Base-by-base conservation (phyloP, 805 yeast genomes). In the Metschnikowia proteae region DNA sequence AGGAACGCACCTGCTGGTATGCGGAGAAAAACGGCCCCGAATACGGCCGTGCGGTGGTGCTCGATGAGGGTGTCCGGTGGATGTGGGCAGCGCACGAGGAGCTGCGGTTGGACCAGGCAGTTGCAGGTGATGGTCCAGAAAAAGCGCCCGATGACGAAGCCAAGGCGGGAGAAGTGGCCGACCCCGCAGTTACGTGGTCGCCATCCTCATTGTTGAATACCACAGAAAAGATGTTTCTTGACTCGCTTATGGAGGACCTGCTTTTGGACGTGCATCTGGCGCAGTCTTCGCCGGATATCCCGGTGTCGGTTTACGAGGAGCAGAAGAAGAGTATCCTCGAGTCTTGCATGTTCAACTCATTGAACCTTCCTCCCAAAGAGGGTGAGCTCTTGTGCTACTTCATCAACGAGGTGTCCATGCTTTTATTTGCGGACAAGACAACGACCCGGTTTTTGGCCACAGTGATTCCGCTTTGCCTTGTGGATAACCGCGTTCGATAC, bases 361-460 rank as follows among this genome's bases (percentile, higher is more conserved):
- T 42, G 25, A 28, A 29, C 33, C 17, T 56, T 23, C 50, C 53
- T 5, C 30, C 39, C 7, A 43, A 44, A 33, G 59, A 57, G 22
- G 11, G 47, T 25, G 56, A 50, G 26, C 47, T 57, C 13, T 26
- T 57, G 17, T 50, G 52, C 34, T 60, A 61, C 48, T 63, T 63
- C 41, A 55, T 62, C 28, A 45, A 51, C 13, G 59, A 60, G 17
- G 66, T 63, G 8, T 57, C 63, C 9, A 55, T 58, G 11, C 47
- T 57, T 1, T 38, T 63, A 11, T 63, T 63, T 49, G 58, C 59
- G 4, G 63, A 60, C 47, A 57, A 56, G 28, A 56, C 63, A 28
- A 58, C 60, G 6, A 56, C 60, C 27, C 47, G 52, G 11, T 62
- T 63, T 39, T 40, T 63, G 11, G 49, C 52, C 25, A 52, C 59